These are phyloP conservation scores for Castanopsis chinensis DNA, from an alignment of 306 rosid genomes.

Conservation along the genomic window DNA sequence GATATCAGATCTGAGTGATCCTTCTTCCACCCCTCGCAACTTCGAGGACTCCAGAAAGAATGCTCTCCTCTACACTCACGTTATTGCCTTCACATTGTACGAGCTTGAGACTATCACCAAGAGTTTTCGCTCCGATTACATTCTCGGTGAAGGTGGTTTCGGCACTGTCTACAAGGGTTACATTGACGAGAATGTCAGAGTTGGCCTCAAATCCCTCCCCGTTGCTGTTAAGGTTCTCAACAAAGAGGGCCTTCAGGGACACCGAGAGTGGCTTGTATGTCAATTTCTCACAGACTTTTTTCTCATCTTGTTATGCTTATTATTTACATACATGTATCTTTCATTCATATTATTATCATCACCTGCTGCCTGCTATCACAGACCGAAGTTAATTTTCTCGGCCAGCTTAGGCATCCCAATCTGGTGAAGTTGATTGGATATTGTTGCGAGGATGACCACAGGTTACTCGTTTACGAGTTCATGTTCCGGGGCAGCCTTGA, in stretches of 20 bases:
- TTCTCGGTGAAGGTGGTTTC: constrained; percentile 97
- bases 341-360: neutral
- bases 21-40: constrained; percentile 86
- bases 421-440: constrained; percentile 96
- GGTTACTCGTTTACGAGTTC: constrained; percentile 94
- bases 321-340: neutral
- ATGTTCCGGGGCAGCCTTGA: constrained; percentile 98
- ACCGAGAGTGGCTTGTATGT: constrained; percentile 95
- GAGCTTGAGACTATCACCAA: constrained; percentile 96
- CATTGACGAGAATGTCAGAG: constrained; percentile 95
- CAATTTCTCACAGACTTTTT: neutral
- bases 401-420: constrained; percentile 96
- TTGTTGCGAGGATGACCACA: constrained; percentile 97
- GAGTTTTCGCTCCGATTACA: constrained; percentile 91
- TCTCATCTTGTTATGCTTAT: neutral
- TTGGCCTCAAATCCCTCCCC: constrained; percentile 92
- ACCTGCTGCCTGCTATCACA: constrained; percentile 13
- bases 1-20: constrained; percentile 91
- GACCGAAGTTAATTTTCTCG: constrained; percentile 98
- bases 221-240: constrained; percentile 97
- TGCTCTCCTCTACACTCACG: constrained; percentile 80
- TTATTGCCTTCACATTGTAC: constrained; percentile 85
- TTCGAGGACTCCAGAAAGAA: constrained; percentile 69
- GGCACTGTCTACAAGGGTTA: constrained; percentile 98
- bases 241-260: constrained; percentile 97